phyloP scores from a whole-genome alignment of 1,284 basidiomycete genomes.

The Sanghuangporus baumii region DNA sequence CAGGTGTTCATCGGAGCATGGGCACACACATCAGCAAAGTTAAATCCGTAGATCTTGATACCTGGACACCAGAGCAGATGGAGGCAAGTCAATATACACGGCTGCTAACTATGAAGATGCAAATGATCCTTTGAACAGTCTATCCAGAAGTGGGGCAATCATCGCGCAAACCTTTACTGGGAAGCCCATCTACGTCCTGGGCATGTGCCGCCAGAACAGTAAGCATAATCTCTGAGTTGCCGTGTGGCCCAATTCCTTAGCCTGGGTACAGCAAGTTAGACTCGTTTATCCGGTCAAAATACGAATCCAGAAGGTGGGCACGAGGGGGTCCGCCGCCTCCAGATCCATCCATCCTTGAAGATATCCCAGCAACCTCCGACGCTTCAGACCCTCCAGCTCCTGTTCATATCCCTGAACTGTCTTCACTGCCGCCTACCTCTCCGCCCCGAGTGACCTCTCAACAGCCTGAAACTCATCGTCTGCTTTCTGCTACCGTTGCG shows the following conservation, averaged over 20 bases:
- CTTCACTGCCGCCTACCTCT: slow-evolving; percentile 22
- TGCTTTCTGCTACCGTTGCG: slow-evolving; percentile 39
- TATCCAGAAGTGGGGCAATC: slow-evolving; percentile 94
- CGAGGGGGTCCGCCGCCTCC: slow-evolving; percentile 79
- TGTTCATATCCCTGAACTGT: slow-evolving; percentile 22
- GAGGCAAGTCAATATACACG: slow-evolving; percentile 38
- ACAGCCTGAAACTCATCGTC: slow-evolving; percentile 48
- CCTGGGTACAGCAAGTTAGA: slow-evolving; percentile 81
- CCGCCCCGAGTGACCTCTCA: slow-evolving; percentile 34
- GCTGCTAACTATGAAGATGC: neutral
- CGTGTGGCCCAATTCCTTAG: neutral
- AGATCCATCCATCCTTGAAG: slow-evolving; percentile 81
- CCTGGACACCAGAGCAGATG: slow-evolving; percentile 99
- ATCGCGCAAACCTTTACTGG: slow-evolving; percentile 92
- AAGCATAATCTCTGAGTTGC: slow-evolving; percentile 27
- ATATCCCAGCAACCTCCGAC: slow-evolving; percentile 24
- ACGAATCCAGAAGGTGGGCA: slow-evolving; percentile 92
- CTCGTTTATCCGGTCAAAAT: slow-evolving; percentile 96
- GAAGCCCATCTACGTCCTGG: slow-evolving; percentile 93
- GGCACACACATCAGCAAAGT: slow-evolving; percentile 97
- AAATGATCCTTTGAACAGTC: slow-evolving; percentile 39
- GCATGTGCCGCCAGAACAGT: slow-evolving; percentile 95
- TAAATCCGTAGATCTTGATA: slow-evolving; percentile 96
- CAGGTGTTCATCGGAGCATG: slow-evolving; percentile 97
- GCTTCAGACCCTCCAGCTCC: slow-evolving; percentile 21